Evolutionary conservation across 2,329 filamentous ascomycete genomes (phyloP).

Genomic region (Ascochyta lentis): DNA sequence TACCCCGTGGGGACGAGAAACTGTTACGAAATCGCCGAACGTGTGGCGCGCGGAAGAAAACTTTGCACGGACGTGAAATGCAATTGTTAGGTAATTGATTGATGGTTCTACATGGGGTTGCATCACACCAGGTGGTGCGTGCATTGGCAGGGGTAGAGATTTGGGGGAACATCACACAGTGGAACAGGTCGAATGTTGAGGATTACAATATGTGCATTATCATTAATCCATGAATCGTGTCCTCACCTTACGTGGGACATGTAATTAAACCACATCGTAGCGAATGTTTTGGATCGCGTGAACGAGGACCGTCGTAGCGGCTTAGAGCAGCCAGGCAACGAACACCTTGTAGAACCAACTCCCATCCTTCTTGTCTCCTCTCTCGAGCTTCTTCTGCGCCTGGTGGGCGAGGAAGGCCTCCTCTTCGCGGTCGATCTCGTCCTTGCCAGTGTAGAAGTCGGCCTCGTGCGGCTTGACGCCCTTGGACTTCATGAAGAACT

Average conservation of each 20-base stretch:
- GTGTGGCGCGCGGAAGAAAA: not conserved
- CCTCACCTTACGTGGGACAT: not conserved
- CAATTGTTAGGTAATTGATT: constrained; percentile 15
- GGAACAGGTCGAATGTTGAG: not conserved
- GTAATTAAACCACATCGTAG: not conserved
- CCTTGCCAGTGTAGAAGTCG: constrained; percentile 77
- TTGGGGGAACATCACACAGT: not conserved
- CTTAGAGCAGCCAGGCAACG: constrained; percentile 67
- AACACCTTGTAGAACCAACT: constrained; percentile 65
- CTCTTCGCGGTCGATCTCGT: constrained; percentile 75
- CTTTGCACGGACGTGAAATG: constrained; percentile 2
- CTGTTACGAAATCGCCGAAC: constrained; percentile 9
- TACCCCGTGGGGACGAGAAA: constrained; percentile 9
- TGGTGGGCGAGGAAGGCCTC: constrained; percentile 68
- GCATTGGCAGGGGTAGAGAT: not conserved
- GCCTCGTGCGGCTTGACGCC: constrained; percentile 63
- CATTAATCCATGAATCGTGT: not conserved
- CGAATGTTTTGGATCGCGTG: not conserved
- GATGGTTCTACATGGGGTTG: constrained; percentile 10
- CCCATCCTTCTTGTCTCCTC: constrained; percentile 43
- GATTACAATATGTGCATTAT: constrained; percentile 1
- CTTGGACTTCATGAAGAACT: constrained; percentile 36
- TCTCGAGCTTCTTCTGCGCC: constrained; percentile 50
- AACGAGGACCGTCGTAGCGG: not conserved
- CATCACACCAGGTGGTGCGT: not conserved